A percentile compares a stretch with the other conserved stretches of the same genome.
Conservation (phyloP, 2,329 filamentous ascomycete genomes). For the Trichoderma citrinoviride region DNA sequence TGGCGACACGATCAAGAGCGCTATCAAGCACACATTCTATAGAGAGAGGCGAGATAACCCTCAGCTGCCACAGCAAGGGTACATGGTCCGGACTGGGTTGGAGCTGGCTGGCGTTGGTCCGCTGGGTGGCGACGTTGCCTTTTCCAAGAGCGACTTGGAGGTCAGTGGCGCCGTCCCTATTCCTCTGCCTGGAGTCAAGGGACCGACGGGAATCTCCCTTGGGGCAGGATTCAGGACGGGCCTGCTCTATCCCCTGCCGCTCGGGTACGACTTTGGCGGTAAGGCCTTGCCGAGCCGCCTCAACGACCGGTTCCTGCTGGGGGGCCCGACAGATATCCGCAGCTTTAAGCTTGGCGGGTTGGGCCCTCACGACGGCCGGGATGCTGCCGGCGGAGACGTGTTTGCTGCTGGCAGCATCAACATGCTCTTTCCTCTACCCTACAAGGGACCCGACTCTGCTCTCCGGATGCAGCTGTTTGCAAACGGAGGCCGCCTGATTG, state of each 20-base stretch:
- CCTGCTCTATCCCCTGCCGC: constrained; percentile 75
- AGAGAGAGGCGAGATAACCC: constrained; percentile 81
- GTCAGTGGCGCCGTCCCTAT: constrained; percentile 73
- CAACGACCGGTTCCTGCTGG: constrained; percentile 93
- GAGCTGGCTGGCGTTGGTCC: constrained; percentile 88
- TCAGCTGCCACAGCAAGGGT: constrained; percentile 78
- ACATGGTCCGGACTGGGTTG: constrained; percentile 71
- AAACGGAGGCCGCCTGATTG: constrained; percentile 82
- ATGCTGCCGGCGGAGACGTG: constrained; percentile 87
- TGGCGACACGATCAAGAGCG: constrained; percentile 87
- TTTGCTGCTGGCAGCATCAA: constrained; percentile 88
- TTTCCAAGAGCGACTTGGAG: constrained; percentile 88
- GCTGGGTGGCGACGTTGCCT: constrained; percentile 85
- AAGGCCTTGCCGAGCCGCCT: constrained; percentile 69
- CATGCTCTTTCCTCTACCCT: constrained; percentile 79
- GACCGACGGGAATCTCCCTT: constrained; percentile 74
- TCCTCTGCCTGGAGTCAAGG: constrained; percentile 64
- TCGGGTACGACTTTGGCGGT: constrained; percentile 52
- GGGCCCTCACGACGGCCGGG: constrained; percentile 79
- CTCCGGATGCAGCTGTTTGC: constrained; percentile 86
- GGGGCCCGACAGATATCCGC: constrained; percentile 89
- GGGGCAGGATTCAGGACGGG: constrained; percentile 80
- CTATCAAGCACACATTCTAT: constrained; percentile 75
- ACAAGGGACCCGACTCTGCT: constrained; percentile 76
- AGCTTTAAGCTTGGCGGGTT: constrained; percentile 89